Conservation (phyloP, 2,329 filamentous ascomycete species). For the Trichoderma sp. region DNA sequence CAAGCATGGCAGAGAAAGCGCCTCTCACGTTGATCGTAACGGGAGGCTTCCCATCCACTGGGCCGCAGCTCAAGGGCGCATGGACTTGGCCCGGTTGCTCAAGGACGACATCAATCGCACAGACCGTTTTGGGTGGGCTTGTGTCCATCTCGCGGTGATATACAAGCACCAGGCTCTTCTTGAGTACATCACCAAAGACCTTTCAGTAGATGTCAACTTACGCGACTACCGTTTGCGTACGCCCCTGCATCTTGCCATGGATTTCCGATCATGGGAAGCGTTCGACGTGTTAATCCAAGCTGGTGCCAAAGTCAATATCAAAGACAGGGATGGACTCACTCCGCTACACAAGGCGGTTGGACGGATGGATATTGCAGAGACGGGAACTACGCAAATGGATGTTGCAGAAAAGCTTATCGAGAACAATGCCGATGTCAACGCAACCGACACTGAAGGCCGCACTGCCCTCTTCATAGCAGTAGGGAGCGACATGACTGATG, state of each 20-base stretch:
- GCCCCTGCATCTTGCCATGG: constrained; percentile 6
- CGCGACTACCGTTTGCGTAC: constrained; percentile 1
- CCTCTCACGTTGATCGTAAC: not conserved
- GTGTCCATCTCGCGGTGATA: constrained; percentile 5
- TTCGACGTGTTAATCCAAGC: not conserved
- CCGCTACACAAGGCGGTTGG: constrained; percentile 9
- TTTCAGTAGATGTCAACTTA: not conserved
- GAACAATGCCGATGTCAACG: not conserved
- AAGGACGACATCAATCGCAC: not conserved
- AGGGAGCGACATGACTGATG: not conserved
- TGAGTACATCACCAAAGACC: not conserved
- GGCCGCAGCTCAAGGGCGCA: constrained; percentile 4
- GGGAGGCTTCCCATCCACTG: constrained; percentile 16
- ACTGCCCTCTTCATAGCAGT: not conserved
- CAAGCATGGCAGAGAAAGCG: not conserved
- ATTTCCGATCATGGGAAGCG: not conserved
- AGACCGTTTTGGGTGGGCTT: constrained; percentile 3
- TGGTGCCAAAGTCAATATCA: not conserved
- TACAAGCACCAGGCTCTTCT: not conserved
- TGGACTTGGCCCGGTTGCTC: not conserved
- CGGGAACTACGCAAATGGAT: not conserved
- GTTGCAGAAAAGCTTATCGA: not conserved
- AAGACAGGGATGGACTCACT: not conserved
- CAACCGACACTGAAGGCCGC: not conserved
- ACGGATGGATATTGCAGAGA: not conserved